Evolutionary conservation across 1,139 yeast species (phyloP).

Genomic region (Taiozyma sp.): DNA sequence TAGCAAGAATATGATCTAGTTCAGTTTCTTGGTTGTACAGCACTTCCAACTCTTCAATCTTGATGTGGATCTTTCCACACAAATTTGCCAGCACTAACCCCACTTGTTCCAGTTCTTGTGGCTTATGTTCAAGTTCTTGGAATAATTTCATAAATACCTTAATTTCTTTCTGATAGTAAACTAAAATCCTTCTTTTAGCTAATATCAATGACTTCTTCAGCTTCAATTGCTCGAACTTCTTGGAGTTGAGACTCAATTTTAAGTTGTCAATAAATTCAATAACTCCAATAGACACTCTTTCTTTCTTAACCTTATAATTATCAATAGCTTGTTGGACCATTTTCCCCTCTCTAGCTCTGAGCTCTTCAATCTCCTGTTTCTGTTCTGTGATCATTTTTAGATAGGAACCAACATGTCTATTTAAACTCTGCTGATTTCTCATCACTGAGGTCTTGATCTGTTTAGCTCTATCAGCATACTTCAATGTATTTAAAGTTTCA

Average conservation of each 20-base stretch:
- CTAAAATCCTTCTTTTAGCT: conserved; percentile 53
- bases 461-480: conserved; percentile 88
- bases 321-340: conserved; percentile 35
- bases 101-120: conserved; percentile 10
- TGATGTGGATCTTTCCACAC: conserved; percentile 26
- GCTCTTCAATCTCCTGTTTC: conserved; percentile 68
- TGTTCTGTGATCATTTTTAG: conserved; percentile 84
- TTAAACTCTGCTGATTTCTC: conserved; percentile 72
- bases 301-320: conserved; percentile 30
- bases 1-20: conserved; percentile 42
- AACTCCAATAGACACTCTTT: conserved; percentile 35
- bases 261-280: conserved; percentile 38
- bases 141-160: conserved; percentile 23
- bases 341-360: conserved; percentile 49
- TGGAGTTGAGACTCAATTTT: conserved; percentile 35
- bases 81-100: conserved; percentile 13
- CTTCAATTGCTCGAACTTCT: conserved; percentile 43
- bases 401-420: conserved; percentile 85
- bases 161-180: conserved; percentile 39
- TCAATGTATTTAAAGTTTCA: conserved; percentile 84
- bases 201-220: conserved; percentile 36
- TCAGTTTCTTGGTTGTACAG: conserved; percentile 47
- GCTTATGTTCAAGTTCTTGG: conserved; percentile 10
- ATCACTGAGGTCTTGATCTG: conserved; percentile 80
- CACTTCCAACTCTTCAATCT: conserved; percentile 46